Percentiles rank a stretch among this genome's conserved stretches.
Evolutionary conservation across 169 alveolate genomes (phyloP).

Genomic region (Perkinsus olseni): DNA sequence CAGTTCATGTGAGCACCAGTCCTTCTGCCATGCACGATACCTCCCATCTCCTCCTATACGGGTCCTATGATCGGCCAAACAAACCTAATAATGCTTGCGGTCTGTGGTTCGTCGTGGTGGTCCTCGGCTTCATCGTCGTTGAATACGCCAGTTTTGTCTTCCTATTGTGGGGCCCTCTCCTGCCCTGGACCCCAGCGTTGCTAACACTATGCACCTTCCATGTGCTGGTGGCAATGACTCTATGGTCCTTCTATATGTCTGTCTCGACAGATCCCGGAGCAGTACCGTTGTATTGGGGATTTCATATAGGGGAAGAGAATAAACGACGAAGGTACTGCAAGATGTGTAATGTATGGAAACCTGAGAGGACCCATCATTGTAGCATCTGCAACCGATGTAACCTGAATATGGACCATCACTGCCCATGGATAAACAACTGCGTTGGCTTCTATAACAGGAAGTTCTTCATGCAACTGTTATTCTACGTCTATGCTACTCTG

Average conservation of each 20-base stretch:
- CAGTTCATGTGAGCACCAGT: too few relatives aligned
- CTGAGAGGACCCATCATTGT: slow-evolving; percentile 97
- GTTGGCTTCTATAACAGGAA: slow-evolving; percentile 92
- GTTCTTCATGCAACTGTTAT: slow-evolving; percentile 82
- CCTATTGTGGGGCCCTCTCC: neutral
- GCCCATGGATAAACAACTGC: slow-evolving; percentile 97
- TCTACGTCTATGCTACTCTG: slow-evolving; percentile 63
- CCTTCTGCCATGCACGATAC: neutral
- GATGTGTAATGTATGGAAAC: slow-evolving; percentile 94
- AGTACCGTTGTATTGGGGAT: slow-evolving; percentile 87
- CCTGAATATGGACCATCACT: slow-evolving; percentile 95
- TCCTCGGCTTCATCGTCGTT: neutral
- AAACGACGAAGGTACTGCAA: slow-evolving; percentile 86
- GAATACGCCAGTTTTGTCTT: neutral
- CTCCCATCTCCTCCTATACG: neutral
- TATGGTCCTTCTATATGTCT: neutral
- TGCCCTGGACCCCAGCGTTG: neutral
- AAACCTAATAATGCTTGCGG: neutral
- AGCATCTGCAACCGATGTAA: slow-evolving; percentile 85
- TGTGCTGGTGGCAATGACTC: neutral
- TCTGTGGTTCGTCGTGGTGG: neutral
- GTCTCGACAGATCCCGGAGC: slow-evolving; percentile 82
- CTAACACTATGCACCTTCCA: neutral
- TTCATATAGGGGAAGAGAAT: slow-evolving; percentile 87
- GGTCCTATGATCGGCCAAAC: neutral